Evolutionary conservation across 2,329 filamentous ascomycete species (phyloP).

Genomic region (Lecanicillium sp.): DNA sequence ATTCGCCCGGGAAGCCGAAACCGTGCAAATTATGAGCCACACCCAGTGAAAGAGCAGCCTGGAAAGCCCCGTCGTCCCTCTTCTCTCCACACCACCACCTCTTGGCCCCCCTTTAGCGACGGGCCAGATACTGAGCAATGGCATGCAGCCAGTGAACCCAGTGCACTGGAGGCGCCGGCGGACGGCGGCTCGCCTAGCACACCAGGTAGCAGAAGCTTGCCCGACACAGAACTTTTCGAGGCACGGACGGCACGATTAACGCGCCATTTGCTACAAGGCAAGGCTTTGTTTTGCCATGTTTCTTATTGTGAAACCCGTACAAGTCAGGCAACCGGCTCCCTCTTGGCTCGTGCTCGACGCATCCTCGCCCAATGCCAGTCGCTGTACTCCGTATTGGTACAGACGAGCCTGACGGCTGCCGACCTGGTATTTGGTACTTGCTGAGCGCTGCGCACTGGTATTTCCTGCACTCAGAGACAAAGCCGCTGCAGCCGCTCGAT

Average conservation of each 20-base stretch:
- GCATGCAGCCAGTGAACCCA: neutral
- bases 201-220: neutral
- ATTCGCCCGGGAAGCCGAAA: neutral
- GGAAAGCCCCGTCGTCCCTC: neutral
- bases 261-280: neutral
- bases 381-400: no score
- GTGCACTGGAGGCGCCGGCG: constrained; percentile 5
- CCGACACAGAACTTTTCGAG: neutral
- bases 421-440: no score
- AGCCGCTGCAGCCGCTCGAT: no score
- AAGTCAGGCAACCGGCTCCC: neutral
- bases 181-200: constrained; percentile 7
- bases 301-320: neutral
- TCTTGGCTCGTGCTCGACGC: constrained; percentile 1
- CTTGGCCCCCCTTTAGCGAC: neutral
- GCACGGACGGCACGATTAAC: neutral
- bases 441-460: no score
- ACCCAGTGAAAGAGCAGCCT: neutral
- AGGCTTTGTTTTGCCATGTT: neutral
- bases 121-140: neutral
- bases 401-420: no score
- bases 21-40: no score
- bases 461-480: no score
- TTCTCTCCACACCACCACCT: neutral
- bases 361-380: neutral